Percentiles rank a stretch among this genome's conserved stretches.
Evolutionary conservation across 2,329 filamentous ascomycete genomes (phyloP).

Genomic region (Rachicladosporium sp.): DNA sequence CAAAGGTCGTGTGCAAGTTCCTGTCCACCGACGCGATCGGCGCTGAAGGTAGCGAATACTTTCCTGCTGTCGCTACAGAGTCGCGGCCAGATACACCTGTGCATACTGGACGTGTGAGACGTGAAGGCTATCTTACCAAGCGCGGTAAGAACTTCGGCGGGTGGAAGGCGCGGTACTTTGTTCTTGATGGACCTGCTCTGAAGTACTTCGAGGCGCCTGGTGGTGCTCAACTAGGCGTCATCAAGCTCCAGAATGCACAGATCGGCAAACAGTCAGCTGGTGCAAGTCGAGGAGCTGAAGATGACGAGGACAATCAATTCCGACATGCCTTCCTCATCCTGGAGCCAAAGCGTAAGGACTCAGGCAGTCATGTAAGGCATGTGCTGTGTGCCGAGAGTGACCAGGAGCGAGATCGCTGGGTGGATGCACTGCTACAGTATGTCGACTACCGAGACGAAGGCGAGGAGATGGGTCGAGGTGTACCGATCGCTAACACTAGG

Average conservation of each 20-base stretch:
- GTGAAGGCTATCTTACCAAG: conserved; percentile 89
- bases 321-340: conserved; percentile 90
- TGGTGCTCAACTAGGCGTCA: conserved; percentile 80
- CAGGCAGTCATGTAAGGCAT: conserved; percentile 74
- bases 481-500: conserved; percentile 9
- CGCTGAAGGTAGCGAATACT: conserved; percentile 40
- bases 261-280: conserved; percentile 76
- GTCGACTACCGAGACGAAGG: conserved; percentile 61
- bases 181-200: conserved; percentile 57
- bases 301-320: conserved; percentile 85
- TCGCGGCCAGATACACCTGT: conserved; percentile 29
- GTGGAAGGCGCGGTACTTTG: conserved; percentile 79
- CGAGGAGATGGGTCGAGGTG: conserved; percentile 24
- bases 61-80: conserved; percentile 22
- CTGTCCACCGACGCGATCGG: conserved; percentile 54
- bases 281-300: conserved; percentile 49
- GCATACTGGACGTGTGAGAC: conserved; percentile 54
- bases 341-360: conserved; percentile 94
- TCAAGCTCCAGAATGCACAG: conserved; percentile 80
- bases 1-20: conserved; percentile 75
- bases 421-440: conserved; percentile 77
- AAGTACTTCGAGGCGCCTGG: conserved; percentile 89
- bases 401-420: conserved; percentile 83
- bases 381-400: conserved; percentile 95
- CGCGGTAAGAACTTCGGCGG: conserved; percentile 97